Base-by-base conservation (phyloP, 2,329 filamentous ascomycete genomes). In the Didymella arachidicola region DNA sequence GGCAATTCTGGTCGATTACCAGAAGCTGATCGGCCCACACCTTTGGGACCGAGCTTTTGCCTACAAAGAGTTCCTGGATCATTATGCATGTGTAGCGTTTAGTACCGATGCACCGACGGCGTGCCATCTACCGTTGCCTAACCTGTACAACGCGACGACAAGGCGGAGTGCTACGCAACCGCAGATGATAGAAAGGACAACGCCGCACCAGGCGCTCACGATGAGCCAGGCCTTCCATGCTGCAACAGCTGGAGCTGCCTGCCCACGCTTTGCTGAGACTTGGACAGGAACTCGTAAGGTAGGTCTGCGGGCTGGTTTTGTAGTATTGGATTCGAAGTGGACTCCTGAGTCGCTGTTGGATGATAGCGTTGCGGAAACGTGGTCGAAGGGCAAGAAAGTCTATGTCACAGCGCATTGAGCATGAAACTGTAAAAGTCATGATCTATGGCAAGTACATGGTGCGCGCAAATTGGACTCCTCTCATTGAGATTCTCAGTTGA, bases 91-190 rank as follows among this genome's bases (percentile, higher is more conserved):
- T 1, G 70, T 87, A 1, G 84, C 84, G 0, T 75, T 87, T 4
- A 85, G 85, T 0, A 83, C 80, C 7, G 85, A 87, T 61, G 79
- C 83, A 0, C 85, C 84, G 0, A 86, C 84, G 0, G 84, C 85
- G 1, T 81, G 82, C 2, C 80, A 83, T 61, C 61, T 77, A 1
- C 79, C 84, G 3, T 72, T 85, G 51, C 79, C 77, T 2, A 87
- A 87, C 55, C 63, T 86, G 6, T 86, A 86, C 66, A 79, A 83
- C 5, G 84, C 83, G 0, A 82, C 83, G 1, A 87, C 83, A 19
- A 73, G 85, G 36, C 75, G 75, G 22, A 85, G 83, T 1, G 83
- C 82, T 4, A 59, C 51, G 26, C 29, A 42, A 26, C 80, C 79
- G 0, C 72, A 69, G 52, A 57, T 59, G 77, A 41, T 30, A 25